Conservation (phyloP, 106 monocot genomes). For the Phalaenopsis equestris region DNA sequence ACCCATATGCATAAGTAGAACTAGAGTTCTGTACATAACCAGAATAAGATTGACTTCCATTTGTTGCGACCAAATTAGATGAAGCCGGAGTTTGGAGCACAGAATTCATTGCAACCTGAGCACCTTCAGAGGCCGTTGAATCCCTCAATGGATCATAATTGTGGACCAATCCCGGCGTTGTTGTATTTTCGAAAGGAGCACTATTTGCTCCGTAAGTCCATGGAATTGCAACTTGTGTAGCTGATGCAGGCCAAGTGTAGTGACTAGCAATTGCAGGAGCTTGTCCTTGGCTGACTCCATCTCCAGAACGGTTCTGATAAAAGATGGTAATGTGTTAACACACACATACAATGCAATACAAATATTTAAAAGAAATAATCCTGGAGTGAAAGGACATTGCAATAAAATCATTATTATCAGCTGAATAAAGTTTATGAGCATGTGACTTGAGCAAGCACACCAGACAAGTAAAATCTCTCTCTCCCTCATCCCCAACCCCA, state of each 20-base stretch:
- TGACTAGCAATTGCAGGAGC: slow-evolving; percentile 28
- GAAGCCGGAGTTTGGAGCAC: slow-evolving; percentile 27
- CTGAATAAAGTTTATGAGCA: not conserved
- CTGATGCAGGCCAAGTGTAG: slow-evolving; percentile 48
- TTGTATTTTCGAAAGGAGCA: slow-evolving; percentile 33
- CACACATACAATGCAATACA: not conserved
- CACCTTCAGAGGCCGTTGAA: slow-evolving; percentile 23
- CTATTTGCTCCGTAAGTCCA: slow-evolving; percentile 35
- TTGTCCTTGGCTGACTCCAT: slow-evolving; percentile 25
- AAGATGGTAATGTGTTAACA: not conserved
- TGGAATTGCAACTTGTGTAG: slow-evolving; percentile 22
- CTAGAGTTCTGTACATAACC: slow-evolving; percentile 38
- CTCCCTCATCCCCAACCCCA: too few species aligned
- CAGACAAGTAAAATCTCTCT: not conserved
- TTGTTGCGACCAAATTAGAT: slow-evolving; percentile 21
- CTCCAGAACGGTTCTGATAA: slow-evolving; percentile 19
- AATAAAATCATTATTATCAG: not conserved
- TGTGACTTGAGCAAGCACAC: not conserved
- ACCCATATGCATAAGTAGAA: slow-evolving; percentile 40
- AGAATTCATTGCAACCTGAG: slow-evolving; percentile 20
- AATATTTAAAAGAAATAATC: not conserved
- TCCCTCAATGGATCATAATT: slow-evolving; percentile 53
- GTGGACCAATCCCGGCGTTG: slow-evolving; percentile 32
- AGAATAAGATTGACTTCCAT: slow-evolving; percentile 46
- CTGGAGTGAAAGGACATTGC: not conserved